Evolutionary conservation across 345 rosid species (phyloP), one percentile per base, ranked within the genome.

Genomic region (Mangifera indica): DNA sequence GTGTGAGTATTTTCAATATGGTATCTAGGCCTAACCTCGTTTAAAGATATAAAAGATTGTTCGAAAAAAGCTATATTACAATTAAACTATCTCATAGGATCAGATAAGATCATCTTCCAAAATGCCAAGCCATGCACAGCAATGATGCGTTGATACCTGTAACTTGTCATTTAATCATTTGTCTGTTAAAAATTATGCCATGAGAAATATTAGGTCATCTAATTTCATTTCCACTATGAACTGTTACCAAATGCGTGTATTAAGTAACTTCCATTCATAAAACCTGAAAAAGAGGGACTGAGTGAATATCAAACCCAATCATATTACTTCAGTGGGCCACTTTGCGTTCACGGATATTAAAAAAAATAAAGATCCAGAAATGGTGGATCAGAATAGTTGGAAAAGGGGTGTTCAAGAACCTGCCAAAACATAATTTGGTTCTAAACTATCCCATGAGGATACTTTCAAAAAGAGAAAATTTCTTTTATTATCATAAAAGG

Each of bases 261-360:
- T 71, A 76, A 63, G 25, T 63, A 79, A 79, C 81, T 72, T 24
- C 83, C 83, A 83, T 72, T 83, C 63, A 80, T 57, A 71, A 49
- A 62, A 76, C 79, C 84, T 87, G 82, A 84, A 82, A 70, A 79
- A 78, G 79, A 77, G 73, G 61, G 69, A 66, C 70, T 68, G 10
- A 29, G 83, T 81, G 63, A 72, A 82, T 78, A 79, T 52, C 79
- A 76, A 76, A 76, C 84, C 79, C 78, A 81, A 69, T 77, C 64
- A 63, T 63, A 59, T 52, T 18, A 42, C 74, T 67, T 58, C 70
- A 76, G 74, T 53, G 63, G 46, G 63, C 60, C 7, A 57, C 22
- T 21, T 67, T 49, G 18, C 65, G 53, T 53, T 32, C 59, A 58
- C 70, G 69, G n/a, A 62, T 59, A 76, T 62, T 7, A 59, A 46